A percentile compares a stretch with the other conserved stretches of the same genome.
phyloP scores from a whole-genome alignment of 345 rosid genomes.

The Aurinia saxatilis region DNA sequence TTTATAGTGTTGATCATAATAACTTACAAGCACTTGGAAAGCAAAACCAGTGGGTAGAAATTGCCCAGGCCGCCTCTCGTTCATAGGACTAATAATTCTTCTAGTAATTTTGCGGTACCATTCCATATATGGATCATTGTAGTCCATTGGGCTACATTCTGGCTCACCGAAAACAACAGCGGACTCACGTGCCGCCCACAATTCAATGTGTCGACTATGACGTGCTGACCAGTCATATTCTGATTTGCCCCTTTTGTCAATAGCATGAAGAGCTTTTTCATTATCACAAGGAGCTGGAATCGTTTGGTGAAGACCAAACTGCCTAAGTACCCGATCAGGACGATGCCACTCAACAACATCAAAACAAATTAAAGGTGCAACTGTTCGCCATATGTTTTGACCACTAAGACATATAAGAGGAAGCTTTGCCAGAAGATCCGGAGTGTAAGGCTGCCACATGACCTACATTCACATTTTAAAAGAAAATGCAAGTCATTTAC shows the following conservation, averaged over 20 bases:
- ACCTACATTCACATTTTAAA: conserved; percentile 19
- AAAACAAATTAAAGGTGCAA: conserved; percentile 31
- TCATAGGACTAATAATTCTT: conserved; percentile 35
- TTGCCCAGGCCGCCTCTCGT: conserved; percentile 36
- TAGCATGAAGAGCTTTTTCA: conserved; percentile 32
- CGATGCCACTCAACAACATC: conserved; percentile 39
- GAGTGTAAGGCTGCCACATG: conserved; percentile 32
- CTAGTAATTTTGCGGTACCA: conserved; percentile 35
- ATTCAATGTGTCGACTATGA: conserved; percentile 27
- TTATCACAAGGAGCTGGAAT: conserved; percentile 32
- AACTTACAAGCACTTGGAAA: conserved; percentile 34
- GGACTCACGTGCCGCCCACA: conserved; percentile 32
- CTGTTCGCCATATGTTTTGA: conserved; percentile 30
- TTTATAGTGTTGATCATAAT: not conserved
- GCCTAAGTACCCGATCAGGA: conserved; percentile 32
- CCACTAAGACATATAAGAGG: conserved; percentile 32
- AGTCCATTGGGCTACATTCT: conserved; percentile 32
- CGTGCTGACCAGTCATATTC: conserved; percentile 36
- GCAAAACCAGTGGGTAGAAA: conserved; percentile 36
- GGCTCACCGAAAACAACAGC: conserved; percentile 22
- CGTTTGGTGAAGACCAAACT: conserved; percentile 32
- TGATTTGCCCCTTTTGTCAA: conserved; percentile 36
- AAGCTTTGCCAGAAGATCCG: conserved; percentile 24
- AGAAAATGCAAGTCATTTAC: not conserved
- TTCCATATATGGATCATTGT: conserved; percentile 36